Evolutionary conservation across 495 filamentous ascomycete genomes (phyloP), one percentile per base, ranked within the genome.

Genomic region (Penicillium argentinense): DNA sequence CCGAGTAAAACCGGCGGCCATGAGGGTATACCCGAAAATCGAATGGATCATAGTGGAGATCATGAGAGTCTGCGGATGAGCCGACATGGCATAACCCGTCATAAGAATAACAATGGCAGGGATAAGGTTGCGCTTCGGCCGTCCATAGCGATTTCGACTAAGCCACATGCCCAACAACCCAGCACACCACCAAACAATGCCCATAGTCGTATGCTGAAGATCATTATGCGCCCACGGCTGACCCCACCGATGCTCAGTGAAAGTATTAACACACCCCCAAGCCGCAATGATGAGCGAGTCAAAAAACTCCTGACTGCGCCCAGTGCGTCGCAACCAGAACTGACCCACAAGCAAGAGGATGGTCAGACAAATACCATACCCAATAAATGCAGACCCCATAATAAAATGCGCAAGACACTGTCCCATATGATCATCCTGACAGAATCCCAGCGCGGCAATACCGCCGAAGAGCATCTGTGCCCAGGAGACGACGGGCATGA

Each of bases 331-430:
- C 39, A 98, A 66, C 91, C 91, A 97, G 16, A 77, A 65, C 69
- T 97, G 95, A 13, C 93, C 93, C 25, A 91, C 87, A 9, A 96
- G 75, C 22, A 97, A 77, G 11, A 97, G 70, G 33, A 97, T 86
- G 2, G 88, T 91, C 51, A 98, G 75, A 38, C 92, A 59, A 38
- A 97, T 87, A 13, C 89, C 93, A 59, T 97, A 97, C 34, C 78
- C 93, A 51, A 98, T 95, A 66, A 98, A 97, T 2, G 92, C 91
- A 47, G 85, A 87, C 14, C 93, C 93, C 95, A 98, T 97, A 62
- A 97, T 97, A 61, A 97, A 97, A 66, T 98, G 93, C 23, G 93
- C 95, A 21, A 89, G 69, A 69, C 93, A 98, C 70, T 98, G 95
- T 5, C 92, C 91, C 13, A 89, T 57, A 63, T 97, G 93, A 39